phyloP scores from a whole-genome alignment of 345 rosid genomes.

The Melaleuca quinquenervia region DNA sequence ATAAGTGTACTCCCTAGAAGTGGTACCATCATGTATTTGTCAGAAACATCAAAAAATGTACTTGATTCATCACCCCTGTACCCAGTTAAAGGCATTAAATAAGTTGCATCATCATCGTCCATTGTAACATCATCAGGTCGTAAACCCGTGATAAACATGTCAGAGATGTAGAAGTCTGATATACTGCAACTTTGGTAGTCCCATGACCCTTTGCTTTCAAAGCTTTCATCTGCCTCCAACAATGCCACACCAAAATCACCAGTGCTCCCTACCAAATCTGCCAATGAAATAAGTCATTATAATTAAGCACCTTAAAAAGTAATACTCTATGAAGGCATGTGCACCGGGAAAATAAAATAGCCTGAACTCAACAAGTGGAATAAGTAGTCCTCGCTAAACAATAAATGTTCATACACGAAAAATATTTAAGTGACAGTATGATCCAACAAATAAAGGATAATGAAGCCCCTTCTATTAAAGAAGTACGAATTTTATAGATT shows the following conservation, averaged over 20 bases:
- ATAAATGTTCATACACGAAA: neutral
- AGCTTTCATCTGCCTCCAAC: conserved; percentile 21
- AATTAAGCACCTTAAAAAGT: neutral
- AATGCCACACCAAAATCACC: conserved; percentile 9
- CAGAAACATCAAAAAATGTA: conserved; percentile 45
- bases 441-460: neutral
- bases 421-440: neutral
- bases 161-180: conserved; percentile 53
- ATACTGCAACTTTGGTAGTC: conserved; percentile 44
- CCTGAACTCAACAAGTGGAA: neutral
- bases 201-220: conserved; percentile 20
- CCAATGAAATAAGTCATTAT: neutral
- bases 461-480: neutral
- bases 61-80: conserved; percentile 48
- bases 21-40: conserved; percentile 71
- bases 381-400: neutral
- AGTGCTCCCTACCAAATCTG: conserved; percentile 15
- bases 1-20: conserved; percentile 57
- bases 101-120: conserved; percentile 18
- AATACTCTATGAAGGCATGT: neutral
- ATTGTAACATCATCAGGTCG: conserved; percentile 34
- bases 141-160: conserved; percentile 45
- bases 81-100: conserved; percentile 38
- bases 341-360: neutral
- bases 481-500: neutral